Conservation (phyloP, 176 grass and related monocot species). For the Musa troglodytarum region DNA sequence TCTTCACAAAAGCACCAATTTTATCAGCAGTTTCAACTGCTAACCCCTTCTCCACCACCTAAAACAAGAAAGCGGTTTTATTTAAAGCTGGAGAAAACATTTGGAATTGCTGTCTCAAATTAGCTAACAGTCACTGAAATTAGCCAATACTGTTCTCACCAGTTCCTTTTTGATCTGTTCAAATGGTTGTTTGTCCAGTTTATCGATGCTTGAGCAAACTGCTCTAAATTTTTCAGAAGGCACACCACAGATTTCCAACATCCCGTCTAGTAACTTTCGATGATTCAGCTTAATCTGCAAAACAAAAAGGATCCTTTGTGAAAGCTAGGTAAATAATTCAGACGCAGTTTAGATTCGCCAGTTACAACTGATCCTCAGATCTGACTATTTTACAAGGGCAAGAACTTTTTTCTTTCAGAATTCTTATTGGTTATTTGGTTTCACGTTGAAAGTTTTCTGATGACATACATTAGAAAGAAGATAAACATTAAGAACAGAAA, state of each 20-base stretch:
- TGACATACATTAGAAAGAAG: not conserved
- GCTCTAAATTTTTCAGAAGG: slow-evolving; percentile 91
- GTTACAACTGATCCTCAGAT: not conserved
- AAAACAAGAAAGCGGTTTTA: not conserved
- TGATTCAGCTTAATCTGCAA: slow-evolving; percentile 87
- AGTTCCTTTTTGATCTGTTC: slow-evolving; percentile 88
- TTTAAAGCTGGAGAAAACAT: not conserved
- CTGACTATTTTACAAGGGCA: not conserved
- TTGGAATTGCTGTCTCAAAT: not conserved
- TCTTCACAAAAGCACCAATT: slow-evolving; percentile 78
- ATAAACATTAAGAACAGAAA: not conserved
- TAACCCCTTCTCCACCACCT: slow-evolving; percentile 96
- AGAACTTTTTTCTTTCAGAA: not conserved
- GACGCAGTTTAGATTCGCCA: not conserved
- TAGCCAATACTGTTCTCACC: slow-evolving; percentile 29
- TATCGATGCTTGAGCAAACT: slow-evolving; percentile 99
- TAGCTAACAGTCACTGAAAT: not conserved
- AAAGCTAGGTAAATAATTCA: not conserved
- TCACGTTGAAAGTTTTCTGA: not conserved
- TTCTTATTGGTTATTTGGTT: not conserved
- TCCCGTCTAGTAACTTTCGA: slow-evolving; percentile 86
- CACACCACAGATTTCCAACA: slow-evolving; percentile 94
- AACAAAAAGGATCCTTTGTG: not conserved
- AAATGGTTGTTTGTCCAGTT: slow-evolving; percentile 86
- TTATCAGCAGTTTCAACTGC: slow-evolving; percentile 73